phyloP scores from a whole-genome alignment of 1,284 basidiomycete species.

The Marasmius oreades region DNA sequence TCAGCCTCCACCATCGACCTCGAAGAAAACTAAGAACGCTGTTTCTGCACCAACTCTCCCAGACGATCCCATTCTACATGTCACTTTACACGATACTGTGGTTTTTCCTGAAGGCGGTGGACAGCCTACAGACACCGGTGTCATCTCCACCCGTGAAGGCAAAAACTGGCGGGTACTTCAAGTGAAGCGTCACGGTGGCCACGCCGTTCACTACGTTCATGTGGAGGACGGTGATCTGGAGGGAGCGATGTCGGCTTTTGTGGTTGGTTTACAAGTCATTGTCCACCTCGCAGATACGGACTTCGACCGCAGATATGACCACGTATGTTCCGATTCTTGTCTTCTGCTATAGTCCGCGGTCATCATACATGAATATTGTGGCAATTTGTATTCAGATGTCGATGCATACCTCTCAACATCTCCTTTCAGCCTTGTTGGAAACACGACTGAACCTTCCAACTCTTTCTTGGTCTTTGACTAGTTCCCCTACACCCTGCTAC shows the following conservation, averaged over 20 bases:
- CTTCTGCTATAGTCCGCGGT: background rate
- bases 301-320: constrained; percentile 72
- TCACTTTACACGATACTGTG: constrained; percentile 79
- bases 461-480: constrained; percentile 79
- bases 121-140: constrained; percentile 79
- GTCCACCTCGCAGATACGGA: constrained; percentile 60
- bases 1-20: constrained; percentile 35
- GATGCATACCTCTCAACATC: constrained; percentile 81
- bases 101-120: constrained; percentile 89
- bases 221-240: constrained; percentile 39
- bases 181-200: constrained; percentile 67
- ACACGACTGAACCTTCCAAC: constrained; percentile 67
- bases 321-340: constrained; percentile 45
- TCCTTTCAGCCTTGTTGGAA: constrained; percentile 82
- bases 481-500: constrained; percentile 66
- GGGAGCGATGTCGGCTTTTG: constrained; percentile 40
- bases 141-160: constrained; percentile 43
- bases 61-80: constrained; percentile 48
- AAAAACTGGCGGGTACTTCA: constrained; percentile 63
- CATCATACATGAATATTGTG: constrained; percentile 27
- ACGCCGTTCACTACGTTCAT: constrained; percentile 76
- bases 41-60: constrained; percentile 43
- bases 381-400: too few species aligned
- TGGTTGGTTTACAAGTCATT: constrained; percentile 50
- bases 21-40: constrained; percentile 53